phyloP scores from a whole-genome alignment of 2,329 filamentous ascomycete species.

The Akanthomyces muscarius region DNA sequence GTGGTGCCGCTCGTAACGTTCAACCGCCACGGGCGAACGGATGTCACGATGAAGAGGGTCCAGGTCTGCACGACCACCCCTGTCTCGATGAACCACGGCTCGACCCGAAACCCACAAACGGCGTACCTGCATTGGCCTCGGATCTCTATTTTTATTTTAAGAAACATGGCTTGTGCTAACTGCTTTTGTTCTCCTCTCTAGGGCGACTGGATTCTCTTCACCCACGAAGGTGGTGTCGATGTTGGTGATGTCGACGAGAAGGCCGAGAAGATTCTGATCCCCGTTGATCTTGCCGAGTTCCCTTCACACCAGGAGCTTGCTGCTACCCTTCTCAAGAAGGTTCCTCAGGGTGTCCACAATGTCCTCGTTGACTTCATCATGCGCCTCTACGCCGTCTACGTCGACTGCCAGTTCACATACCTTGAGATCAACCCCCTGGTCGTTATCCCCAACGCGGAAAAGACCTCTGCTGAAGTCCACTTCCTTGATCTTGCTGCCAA shows the following conservation, averaged over 20 bases:
- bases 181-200: conserved; percentile 39
- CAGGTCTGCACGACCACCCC: conserved; percentile 10
- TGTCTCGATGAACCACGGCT: conserved; percentile 14
- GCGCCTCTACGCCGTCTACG: conserved; percentile 95
- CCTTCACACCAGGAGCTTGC: conserved; percentile 96
- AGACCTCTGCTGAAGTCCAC: conserved; percentile 89
- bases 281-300: conserved; percentile 90
- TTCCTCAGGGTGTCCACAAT: conserved; percentile 93
- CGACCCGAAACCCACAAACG: conserved; percentile 16
- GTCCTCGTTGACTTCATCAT: conserved; percentile 99
- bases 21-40: conserved; percentile 35
- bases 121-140: conserved; percentile 15
- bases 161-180: conserved; percentile 28
- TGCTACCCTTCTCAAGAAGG: conserved; percentile 78
- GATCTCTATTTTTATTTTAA: conserved; percentile 1
- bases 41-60: conserved; percentile 33
- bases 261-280: conserved; percentile 97
- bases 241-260: conserved; percentile 98
- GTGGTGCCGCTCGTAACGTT: conserved; percentile 26
- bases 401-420: conserved; percentile 99
- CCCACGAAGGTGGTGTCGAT: conserved; percentile 98
- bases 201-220: conserved; percentile 99
- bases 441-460: conserved; percentile 89
- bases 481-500: conserved; percentile 99
- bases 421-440: conserved; percentile 99